These are phyloP conservation scores for Lipomyces starkeyi DNA, from an alignment of 805 yeast genomes.

Conservation along the genomic window DNA sequence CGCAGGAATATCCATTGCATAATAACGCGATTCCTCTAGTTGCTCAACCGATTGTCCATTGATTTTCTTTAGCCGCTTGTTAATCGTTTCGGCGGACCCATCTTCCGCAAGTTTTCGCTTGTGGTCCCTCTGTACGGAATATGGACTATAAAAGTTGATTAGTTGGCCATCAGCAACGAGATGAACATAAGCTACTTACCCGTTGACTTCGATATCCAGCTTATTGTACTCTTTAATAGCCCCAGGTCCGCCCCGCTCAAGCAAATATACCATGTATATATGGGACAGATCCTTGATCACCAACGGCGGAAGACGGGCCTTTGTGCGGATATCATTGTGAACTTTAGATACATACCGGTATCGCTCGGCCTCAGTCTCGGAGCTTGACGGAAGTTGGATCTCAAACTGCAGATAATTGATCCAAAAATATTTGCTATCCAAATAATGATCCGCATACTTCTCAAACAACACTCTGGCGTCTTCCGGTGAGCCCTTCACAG, in stretches of 20 bases:
- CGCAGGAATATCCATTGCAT: constrained; percentile 27
- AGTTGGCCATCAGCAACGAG: neutral
- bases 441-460: constrained; percentile 32
- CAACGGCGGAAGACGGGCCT: constrained; percentile 41
- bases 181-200: constrained; percentile 18
- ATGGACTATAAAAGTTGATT: constrained; percentile 18
- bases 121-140: constrained; percentile 31
- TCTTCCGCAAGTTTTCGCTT: constrained; percentile 23
- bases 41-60: constrained; percentile 20
- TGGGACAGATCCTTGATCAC: constrained; percentile 43
- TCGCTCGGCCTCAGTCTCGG: constrained; percentile 19
- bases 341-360: constrained; percentile 25
- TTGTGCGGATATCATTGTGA: constrained; percentile 34
- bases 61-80: constrained; percentile 5
- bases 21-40: constrained; percentile 21
- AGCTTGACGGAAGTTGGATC: constrained; percentile 38
- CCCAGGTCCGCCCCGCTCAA: constrained; percentile 36
- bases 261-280: constrained; percentile 40
- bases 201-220: constrained; percentile 40
- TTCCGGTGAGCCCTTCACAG: constrained; percentile 36
- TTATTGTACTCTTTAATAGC: constrained; percentile 36
- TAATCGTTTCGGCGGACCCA: constrained; percentile 20
- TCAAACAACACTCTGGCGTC: constrained; percentile 41
- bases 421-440: constrained; percentile 44
- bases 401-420: constrained; percentile 44